Evolutionary conservation across 495 filamentous ascomycete genomes (phyloP).

Genomic region (Xylaria acuta): DNA sequence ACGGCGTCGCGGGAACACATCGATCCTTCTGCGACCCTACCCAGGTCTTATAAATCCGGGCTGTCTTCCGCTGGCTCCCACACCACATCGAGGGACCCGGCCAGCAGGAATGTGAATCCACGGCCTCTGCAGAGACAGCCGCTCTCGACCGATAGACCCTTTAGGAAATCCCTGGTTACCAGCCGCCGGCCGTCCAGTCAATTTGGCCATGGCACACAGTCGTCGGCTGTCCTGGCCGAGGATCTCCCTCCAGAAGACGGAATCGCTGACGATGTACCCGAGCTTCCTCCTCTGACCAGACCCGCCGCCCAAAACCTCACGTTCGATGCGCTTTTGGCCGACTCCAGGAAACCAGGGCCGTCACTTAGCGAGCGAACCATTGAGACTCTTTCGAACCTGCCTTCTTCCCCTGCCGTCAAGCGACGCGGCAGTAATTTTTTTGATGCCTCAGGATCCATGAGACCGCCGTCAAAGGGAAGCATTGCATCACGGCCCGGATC

Average conservation of each 20-base stretch:
- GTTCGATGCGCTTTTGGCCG: slow-evolving; percentile 32
- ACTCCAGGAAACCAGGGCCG: slow-evolving; percentile 38
- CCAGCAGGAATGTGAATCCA: slow-evolving; percentile 29
- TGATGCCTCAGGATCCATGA: slow-evolving; percentile 32
- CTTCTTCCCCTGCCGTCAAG: slow-evolving; percentile 55
- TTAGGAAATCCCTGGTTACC: slow-evolving; percentile 34
- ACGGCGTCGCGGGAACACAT: slow-evolving; percentile 52
- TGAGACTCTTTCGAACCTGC: slow-evolving; percentile 54
- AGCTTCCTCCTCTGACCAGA: slow-evolving; percentile 34
- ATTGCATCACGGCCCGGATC: slow-evolving; percentile 48
- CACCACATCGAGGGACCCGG: slow-evolving; percentile 26
- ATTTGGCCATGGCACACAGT: slow-evolving; percentile 27
- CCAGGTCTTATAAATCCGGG: slow-evolving; percentile 31
- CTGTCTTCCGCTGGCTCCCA: slow-evolving; percentile 33
- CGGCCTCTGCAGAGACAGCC: slow-evolving; percentile 25
- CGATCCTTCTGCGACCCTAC: slow-evolving; percentile 31
- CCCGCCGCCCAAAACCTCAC: slow-evolving; percentile 32
- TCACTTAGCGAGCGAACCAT: slow-evolving; percentile 57
- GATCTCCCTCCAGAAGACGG: slow-evolving; percentile 26
- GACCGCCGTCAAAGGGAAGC: slow-evolving; percentile 46
- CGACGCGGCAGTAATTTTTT: slow-evolving; percentile 46
- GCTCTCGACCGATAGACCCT: slow-evolving; percentile 26
- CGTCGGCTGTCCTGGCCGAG: slow-evolving; percentile 19
- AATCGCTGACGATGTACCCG: slow-evolving; percentile 30
- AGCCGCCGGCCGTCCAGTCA: slow-evolving; percentile 36